Conservation (phyloP, 305 asterid genomes). For the Galium porrigens region DNA sequence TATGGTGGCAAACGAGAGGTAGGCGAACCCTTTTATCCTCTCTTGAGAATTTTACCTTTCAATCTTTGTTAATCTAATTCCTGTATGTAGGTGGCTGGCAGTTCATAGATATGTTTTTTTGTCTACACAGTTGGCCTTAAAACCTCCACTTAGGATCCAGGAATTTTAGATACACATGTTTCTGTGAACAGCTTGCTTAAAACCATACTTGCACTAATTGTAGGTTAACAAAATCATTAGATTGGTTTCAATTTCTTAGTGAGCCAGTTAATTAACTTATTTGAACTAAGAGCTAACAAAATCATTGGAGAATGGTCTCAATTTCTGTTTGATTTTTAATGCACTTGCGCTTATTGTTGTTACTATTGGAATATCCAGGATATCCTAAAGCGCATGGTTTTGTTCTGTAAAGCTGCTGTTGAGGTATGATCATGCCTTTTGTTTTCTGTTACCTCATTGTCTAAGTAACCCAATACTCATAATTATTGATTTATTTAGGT, state of each 20-base stretch:
- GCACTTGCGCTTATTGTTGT: slow-evolving; percentile 3
- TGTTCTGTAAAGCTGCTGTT: slow-evolving; percentile 87
- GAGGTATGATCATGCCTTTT: slow-evolving; percentile 41
- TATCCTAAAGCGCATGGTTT: slow-evolving; percentile 74
- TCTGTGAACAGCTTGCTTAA: slow-evolving; percentile 6
- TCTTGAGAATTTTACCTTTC: background rate
- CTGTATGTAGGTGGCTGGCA: slow-evolving; percentile 5
- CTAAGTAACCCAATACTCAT: background rate
- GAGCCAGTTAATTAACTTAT: background rate
- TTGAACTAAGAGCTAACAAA: background rate
- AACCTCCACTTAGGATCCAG: background rate
- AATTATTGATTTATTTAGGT: slow-evolving; percentile 31
- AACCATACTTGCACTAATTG: too few species aligned
- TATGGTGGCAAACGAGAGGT: slow-evolving; percentile 76
- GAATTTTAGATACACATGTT: background rate
- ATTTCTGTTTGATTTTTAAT: background rate
- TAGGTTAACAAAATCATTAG: too few species aligned
- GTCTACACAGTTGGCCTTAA: background rate
- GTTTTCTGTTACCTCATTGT: background rate
- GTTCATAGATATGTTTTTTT: background rate
- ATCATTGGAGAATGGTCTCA: background rate
- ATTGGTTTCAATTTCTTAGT: background rate
- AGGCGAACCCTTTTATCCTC: slow-evolving; percentile 9
- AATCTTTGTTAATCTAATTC: background rate
- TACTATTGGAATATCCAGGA: slow-evolving; percentile 46